Evolutionary conservation across 169 alveolate genomes (phyloP).

Genomic region (Eimeria praecox): DNA sequence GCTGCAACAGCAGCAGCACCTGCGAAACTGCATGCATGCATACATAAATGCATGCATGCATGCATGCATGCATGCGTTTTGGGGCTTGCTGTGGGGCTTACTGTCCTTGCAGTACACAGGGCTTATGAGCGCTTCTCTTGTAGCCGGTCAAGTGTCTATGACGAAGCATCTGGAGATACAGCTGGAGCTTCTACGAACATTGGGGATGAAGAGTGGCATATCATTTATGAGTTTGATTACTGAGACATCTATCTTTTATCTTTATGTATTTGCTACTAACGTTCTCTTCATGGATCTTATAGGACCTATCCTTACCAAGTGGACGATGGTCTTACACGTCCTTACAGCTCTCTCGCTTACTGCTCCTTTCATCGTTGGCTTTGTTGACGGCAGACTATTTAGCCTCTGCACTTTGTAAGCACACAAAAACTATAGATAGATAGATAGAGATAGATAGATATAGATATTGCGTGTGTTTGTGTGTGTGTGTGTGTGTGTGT

Average conservation of each 20-base stretch:
- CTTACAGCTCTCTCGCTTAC: not conserved
- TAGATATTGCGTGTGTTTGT: no score
- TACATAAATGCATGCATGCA: not conserved
- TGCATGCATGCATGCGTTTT: not conserved
- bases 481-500: no score
- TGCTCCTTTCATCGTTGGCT: slow-evolving; percentile 38
- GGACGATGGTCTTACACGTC: slow-evolving; percentile 21
- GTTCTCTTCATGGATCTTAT: slow-evolving; percentile 30
- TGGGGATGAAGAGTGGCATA: not conserved
- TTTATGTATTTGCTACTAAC: slow-evolving; percentile 12
- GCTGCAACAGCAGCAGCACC: not conserved
- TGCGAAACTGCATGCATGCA: not conserved
- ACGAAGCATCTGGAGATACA: not conserved
- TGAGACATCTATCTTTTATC: not conserved
- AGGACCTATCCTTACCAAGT: slow-evolving; percentile 32
- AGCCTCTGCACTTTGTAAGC: slow-evolving; percentile 50
- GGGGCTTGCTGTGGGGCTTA: not conserved
- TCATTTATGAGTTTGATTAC: not conserved
- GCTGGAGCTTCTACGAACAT: not conserved
- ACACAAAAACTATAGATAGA: no score
- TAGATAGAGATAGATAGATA: no score
- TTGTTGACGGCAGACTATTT: not conserved
- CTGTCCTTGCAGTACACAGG: slow-evolving; percentile 3
- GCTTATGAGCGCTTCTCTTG: slow-evolving; percentile 10
- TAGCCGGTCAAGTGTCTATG: slow-evolving; percentile 8